Evolutionary conservation across 2,329 filamentous ascomycete species (phyloP).

Genomic region (Xylaria sp.): DNA sequence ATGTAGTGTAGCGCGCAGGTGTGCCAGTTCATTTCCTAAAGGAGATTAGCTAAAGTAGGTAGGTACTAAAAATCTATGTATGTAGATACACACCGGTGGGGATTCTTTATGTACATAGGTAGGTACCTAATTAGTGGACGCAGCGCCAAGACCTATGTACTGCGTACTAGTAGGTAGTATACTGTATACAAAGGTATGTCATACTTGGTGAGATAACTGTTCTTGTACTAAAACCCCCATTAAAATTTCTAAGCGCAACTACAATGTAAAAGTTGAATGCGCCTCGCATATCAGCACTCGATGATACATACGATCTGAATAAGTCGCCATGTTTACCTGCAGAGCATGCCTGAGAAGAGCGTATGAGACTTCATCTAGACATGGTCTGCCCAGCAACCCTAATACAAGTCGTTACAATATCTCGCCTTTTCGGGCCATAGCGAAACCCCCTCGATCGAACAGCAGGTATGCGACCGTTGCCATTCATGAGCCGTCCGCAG

Average conservation of each 20-base stretch:
- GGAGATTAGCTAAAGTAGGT: not conserved
- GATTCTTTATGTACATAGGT: not conserved
- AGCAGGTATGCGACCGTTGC: slow-evolving; percentile 39
- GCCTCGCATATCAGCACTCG: slow-evolving; percentile 13
- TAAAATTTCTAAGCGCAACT: slow-evolving; percentile 18
- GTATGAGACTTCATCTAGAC: slow-evolving; percentile 36
- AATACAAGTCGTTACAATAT: slow-evolving; percentile 13
- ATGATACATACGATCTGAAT: slow-evolving; percentile 8
- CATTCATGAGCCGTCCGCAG: not conserved
- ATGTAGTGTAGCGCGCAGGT: not conserved
- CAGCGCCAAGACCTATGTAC: not conserved
- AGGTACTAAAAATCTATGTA: no score
- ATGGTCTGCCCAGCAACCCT: slow-evolving; percentile 32
- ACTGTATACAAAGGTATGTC: no score
- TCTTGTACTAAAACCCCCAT: not conserved
- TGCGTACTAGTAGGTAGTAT: no score
- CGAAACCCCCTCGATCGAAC: slow-evolving; percentile 26
- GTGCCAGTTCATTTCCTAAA: not conserved
- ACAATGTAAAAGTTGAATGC: slow-evolving; percentile 20
- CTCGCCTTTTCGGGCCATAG: slow-evolving; percentile 22
- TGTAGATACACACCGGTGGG: no score
- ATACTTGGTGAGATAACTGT: no score
- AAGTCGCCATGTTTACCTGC: slow-evolving; percentile 53
- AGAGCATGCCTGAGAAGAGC: slow-evolving; percentile 50
- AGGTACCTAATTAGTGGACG: not conserved